Base-by-base conservation (phyloP, 352 stramenopile species). In the Pythium grandisporangium region DNA sequence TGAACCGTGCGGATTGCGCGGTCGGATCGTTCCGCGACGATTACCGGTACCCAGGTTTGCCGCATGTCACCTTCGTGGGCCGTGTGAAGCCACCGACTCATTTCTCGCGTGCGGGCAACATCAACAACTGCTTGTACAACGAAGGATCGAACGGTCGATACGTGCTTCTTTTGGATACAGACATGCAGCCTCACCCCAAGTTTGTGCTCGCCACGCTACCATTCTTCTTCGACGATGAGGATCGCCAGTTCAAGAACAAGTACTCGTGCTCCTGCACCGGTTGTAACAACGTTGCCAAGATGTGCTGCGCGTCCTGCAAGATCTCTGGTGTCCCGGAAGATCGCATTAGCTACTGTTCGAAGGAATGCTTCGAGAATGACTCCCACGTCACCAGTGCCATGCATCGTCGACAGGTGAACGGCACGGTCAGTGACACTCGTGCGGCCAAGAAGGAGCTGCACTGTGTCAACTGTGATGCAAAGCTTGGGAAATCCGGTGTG, bases 51-150 rank as follows among this genome's bases (percentile, higher is more conserved):
- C 76, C 72, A 22, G 79, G 72, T 4, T 34, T 90, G 12, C 79
- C 79, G 0, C 70, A 93, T 21, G 79, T 93, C 35, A 89, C 74
- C 0, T 93, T 66, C 30, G 45, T 90, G 4, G 79, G 79, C 3
- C 79, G 79, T 51, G 73, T 93, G 20, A 93, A 93, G 60, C 70
- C 79, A 0, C 43, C 64, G 32, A 57, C 43, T 16, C 73, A 95
- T 60, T 85, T 85, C 66, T 84, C 70, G 0, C 93, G 93, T 58
- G 82, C 82, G 6, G 82, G 82, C 6, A 95, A 95, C 68, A 86
- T 95, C 52, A 95, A 95, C 67, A 95, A 95, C 52, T 76, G 61
- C 24, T 52, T 93, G 55, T 91, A 91, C 62, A 93, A 95, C 49
- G 82, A 95, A 58, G 80, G 80, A 5, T 61, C 76, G 3, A 86